Evolutionary conservation across 2,329 filamentous ascomycete genomes (phyloP), one percentile per base, ranked within the genome.

Genomic region (Alternaria infectoria): DNA sequence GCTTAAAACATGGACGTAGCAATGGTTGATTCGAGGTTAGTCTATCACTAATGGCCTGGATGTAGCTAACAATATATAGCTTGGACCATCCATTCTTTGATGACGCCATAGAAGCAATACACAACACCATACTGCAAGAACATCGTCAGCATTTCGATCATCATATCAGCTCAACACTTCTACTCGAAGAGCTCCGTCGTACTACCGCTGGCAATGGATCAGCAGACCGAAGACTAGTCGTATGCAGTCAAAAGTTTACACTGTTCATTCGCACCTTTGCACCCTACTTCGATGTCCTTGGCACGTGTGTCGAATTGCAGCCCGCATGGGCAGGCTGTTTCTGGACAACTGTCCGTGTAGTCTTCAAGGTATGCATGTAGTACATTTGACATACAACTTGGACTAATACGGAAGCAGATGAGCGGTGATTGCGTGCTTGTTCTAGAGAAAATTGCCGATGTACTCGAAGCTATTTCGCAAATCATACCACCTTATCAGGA

Each of bases 271-370:
- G 59, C 21, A 46, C 57, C 12, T 72, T 76, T 61, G 67, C 69
- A 28, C 65, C 69, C 8, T 77, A 72, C 59, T 77, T 76, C 50
- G 70, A 75, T 45, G 57, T 76, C 15, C 61, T 77, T 32, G 60
- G 61, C 45, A 67, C 69, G 11, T 73, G 66, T 32, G 62, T 66
- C 17, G 30, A 66, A 26, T 25, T 69, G n/a, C 62, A 51, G 19
- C 32, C 66, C 54, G 69, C 70, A 59, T 76, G 70, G 71, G 23
- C 62, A 21, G 61, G 63, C 12, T 73, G 65, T 44, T 71, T 77
- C 43, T 77, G 74, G 74, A 70, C 67, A 23, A 56, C 59, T 19
- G 50, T 76, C 15, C 49, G 54, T 40, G 43, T 76, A 32, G 58
- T 75, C 15, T 72, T 75, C 62, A 69, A 74, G 64, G 75, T 76